Evolutionary conservation across 129 eudicot species (phyloP).

Genomic region (Cynara cardunculus): DNA sequence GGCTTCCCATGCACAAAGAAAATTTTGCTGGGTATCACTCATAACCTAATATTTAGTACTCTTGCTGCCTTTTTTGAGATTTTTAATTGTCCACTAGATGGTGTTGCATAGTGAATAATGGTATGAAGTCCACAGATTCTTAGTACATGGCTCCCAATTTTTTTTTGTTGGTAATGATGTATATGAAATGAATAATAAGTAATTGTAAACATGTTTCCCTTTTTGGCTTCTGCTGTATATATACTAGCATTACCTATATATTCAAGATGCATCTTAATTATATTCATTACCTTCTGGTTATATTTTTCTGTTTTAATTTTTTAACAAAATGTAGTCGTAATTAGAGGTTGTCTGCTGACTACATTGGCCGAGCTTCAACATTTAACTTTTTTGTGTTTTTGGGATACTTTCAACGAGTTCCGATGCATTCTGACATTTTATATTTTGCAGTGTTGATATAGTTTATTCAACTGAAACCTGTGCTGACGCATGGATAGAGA

Average conservation of each 20-base stretch:
- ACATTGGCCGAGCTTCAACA: not conserved
- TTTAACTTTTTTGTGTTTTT: not conserved
- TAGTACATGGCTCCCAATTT: not conserved
- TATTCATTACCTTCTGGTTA: not conserved
- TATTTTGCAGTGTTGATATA: constrained; percentile 72
- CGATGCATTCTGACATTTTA: constrained; percentile 1
- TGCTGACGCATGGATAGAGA: constrained; percentile 97
- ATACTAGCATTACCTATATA: not conserved
- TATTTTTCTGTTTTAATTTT: not conserved
- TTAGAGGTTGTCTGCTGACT: not conserved
- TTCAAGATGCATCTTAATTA: not conserved
- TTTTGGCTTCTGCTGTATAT: not conserved
- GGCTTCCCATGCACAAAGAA: constrained; percentile 79
- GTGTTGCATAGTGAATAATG: not conserved
- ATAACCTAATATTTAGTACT: constrained; percentile 4
- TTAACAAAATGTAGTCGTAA: not conserved
- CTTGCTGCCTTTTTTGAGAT: constrained; percentile 5
- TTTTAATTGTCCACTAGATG: constrained; percentile 17
- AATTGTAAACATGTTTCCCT: not conserved
- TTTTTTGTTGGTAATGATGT: not conserved
- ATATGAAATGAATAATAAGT: not conserved
- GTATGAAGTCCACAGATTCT: not conserved
- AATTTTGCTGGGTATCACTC: constrained; percentile 63
- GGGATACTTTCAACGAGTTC: not conserved
- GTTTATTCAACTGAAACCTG: constrained; percentile 73